phyloP scores from a whole-genome alignment of 2,329 filamentous ascomycete genomes.

The Aspergillus niger region DNA sequence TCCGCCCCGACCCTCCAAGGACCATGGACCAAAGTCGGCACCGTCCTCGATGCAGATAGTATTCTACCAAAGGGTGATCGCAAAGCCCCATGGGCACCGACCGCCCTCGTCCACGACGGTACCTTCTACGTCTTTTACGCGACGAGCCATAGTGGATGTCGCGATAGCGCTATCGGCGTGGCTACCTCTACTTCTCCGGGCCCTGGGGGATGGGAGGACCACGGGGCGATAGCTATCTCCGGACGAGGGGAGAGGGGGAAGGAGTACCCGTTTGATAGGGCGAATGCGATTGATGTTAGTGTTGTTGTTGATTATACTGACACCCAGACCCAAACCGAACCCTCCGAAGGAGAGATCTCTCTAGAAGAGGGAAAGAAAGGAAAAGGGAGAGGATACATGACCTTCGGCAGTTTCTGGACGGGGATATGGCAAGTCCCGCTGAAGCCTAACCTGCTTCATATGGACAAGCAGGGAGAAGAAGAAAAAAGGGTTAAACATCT shows the following conservation, averaged over 20 bases:
- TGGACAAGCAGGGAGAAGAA: conserved; percentile 25
- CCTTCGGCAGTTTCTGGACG: conserved; percentile 70
- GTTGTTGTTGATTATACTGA: conserved; percentile 43
- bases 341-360: no score
- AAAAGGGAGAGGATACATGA: conserved; percentile 48
- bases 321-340: not conserved
- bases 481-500: conserved; percentile 25
- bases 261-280: conserved; percentile 42
- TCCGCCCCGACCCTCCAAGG: conserved; percentile 31
- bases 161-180: conserved; percentile 64
- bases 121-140: conserved; percentile 68
- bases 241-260: conserved; percentile 32
- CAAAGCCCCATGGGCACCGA: conserved; percentile 57
- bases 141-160: conserved; percentile 62
- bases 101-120: conserved; percentile 57
- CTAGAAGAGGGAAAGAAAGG: not conserved
- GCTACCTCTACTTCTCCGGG: conserved; percentile 50
- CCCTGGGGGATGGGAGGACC: conserved; percentile 38
- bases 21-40: conserved; percentile 34
- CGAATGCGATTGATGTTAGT: conserved; percentile 64
- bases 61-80: conserved; percentile 38
- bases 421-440: conserved; percentile 65
- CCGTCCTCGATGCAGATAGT: conserved; percentile 33
- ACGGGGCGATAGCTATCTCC: conserved; percentile 39
- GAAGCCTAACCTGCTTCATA: conserved; percentile 16